Evolutionary conservation across 139 green algal species (phyloP).

Genomic region (Auxenochlorella pyrenoidosa): DNA sequence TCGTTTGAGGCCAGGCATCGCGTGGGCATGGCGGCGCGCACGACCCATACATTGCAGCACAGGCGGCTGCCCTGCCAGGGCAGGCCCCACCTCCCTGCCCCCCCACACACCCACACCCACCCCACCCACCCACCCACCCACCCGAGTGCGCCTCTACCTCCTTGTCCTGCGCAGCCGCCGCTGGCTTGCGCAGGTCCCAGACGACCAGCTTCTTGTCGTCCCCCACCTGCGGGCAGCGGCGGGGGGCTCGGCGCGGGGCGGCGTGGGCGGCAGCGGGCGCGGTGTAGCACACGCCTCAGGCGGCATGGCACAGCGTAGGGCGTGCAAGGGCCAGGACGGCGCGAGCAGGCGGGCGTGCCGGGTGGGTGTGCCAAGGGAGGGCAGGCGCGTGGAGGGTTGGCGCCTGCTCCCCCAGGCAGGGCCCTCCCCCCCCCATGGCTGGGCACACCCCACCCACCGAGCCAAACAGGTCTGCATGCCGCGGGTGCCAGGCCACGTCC

Average conservation of each 20-base stretch:
- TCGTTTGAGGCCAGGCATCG: too few species aligned
- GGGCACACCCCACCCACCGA: conserved; percentile 77
- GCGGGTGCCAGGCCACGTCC: conserved; percentile 98
- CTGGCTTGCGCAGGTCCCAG: conserved; percentile 90
- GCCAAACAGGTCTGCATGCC: conserved; percentile 93
- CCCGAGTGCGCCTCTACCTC: conserved; percentile 34
- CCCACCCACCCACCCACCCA: not conserved
- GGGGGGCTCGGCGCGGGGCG: not conserved
- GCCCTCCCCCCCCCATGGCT: too few species aligned
- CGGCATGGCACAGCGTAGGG: not conserved
- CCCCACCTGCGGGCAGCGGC: not conserved
- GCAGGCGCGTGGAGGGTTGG: too few species aligned
- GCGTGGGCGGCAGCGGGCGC: too few species aligned
- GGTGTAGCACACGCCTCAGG: too few species aligned
- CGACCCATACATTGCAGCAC: too few species aligned
- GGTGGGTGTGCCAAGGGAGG: too few species aligned
- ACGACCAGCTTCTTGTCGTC: conserved; percentile 96
- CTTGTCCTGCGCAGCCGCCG: conserved; percentile 4
- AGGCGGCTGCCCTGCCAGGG: not conserved
- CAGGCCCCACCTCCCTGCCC: not conserved
- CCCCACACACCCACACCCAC: not conserved
- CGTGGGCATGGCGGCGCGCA: too few species aligned
- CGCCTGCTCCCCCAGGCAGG: too few species aligned
- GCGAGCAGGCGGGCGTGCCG: too few species aligned
- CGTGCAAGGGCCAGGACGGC: not conserved